phyloP scores from a whole-genome alignment of 139 green algal species.

The Chlamydomonas applanata region DNA sequence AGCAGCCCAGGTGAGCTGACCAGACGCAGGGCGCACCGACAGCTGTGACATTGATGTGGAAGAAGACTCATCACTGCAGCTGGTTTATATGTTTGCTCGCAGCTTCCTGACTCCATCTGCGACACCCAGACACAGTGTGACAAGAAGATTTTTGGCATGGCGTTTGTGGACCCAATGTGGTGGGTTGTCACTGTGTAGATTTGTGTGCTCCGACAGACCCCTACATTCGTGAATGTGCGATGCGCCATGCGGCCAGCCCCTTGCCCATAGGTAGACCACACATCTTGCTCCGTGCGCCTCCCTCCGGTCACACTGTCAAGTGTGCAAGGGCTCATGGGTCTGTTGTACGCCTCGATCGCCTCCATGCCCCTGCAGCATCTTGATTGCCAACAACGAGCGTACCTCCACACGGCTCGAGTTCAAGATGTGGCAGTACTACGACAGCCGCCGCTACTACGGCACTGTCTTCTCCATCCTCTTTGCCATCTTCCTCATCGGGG shows the following conservation, averaged over 20 bases:
- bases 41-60: no score
- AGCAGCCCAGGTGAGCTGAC: no score
- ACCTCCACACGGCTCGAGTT: neutral
- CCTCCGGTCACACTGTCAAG: neutral
- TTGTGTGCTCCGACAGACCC: no score
- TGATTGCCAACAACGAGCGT: constrained; percentile 1
- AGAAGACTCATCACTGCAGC: no score
- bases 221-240: neutral
- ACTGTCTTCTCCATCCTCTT: constrained; percentile 5
- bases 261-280: neutral
- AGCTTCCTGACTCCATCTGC: neutral
- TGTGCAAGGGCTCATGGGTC: neutral
- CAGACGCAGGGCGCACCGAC: no score
- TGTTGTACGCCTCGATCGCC: neutral
- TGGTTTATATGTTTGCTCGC: no score
- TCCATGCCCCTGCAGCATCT: neutral
- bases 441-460: neutral
- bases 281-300: neutral
- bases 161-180: neutral
- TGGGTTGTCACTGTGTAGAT: no score
- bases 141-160: constrained; percentile 1
- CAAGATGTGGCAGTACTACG: neutral
- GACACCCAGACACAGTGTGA: neutral
- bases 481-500: neutral
- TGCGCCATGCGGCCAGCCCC: neutral